These are phyloP conservation scores for Arthroderma sp. DNA, from an alignment of 2,329 filamentous ascomycete species.

Conservation along the genomic window DNA sequence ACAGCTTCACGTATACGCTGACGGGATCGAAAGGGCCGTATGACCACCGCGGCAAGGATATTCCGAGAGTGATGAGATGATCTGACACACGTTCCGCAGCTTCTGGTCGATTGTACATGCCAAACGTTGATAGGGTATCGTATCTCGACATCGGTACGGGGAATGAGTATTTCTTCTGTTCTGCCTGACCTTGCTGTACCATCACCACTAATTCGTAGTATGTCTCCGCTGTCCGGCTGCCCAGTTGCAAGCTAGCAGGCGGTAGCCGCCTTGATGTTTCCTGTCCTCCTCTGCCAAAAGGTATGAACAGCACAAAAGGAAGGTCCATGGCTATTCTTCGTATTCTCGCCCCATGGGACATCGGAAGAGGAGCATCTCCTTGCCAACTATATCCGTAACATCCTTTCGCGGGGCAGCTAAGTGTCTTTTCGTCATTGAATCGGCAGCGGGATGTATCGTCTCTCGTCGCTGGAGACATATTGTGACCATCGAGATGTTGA, in stretches of 20 bases:
- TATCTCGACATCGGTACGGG: slow-evolving; percentile 85
- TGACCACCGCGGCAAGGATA: slow-evolving; percentile 88
- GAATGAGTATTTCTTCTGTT: slow-evolving; percentile 83
- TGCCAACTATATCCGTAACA: slow-evolving; percentile 82
- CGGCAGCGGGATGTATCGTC: slow-evolving; percentile 90
- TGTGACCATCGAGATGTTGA: slow-evolving; percentile 81
- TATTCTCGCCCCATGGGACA: slow-evolving; percentile 73
- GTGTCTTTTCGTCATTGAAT: slow-evolving; percentile 85
- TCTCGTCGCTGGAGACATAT: slow-evolving; percentile 89
- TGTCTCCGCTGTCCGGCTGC: slow-evolving; percentile 89
- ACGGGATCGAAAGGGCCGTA: slow-evolving; percentile 93
- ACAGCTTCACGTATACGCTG: slow-evolving; percentile 87
- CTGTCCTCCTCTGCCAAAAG: slow-evolving; percentile 80
- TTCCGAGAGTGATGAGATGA: slow-evolving; percentile 80
- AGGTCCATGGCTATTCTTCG: slow-evolving; percentile 92
- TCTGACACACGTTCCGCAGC: slow-evolving; percentile 74
- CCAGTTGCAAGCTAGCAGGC: slow-evolving; percentile 78
- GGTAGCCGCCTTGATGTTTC: slow-evolving; percentile 83
- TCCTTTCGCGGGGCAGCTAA: slow-evolving; percentile 83
- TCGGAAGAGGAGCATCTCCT: slow-evolving; percentile 84
- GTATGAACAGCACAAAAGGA: slow-evolving; percentile 94
- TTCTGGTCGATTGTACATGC: slow-evolving; percentile 97
- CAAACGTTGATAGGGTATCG: slow-evolving; percentile 94
- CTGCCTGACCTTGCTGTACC: slow-evolving; percentile 76
- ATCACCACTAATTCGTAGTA: slow-evolving; percentile 94